Base-by-base conservation (phyloP, 345 rosid species). In the Reutealis trisperma region DNA sequence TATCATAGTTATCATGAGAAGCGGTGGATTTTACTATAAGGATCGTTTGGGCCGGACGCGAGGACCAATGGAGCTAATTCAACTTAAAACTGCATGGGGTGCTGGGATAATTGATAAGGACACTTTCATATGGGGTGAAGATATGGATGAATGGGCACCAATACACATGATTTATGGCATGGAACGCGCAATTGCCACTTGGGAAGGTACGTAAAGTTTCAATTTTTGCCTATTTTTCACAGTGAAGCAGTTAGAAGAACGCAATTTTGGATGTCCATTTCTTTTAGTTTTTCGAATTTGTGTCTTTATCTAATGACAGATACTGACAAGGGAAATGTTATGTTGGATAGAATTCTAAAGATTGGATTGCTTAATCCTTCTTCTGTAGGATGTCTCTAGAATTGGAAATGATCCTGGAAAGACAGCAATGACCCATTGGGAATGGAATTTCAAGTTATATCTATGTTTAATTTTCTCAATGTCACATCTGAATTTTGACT, bases 81-180 rank as follows among this genome's bases (percentile, higher is more conserved):
- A 89, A 69, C 96, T 94, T 19, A 92, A 91, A 82, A 92, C 98
- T 4, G 96, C 98, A 42, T 94, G 94, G 89, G 97, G 96, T 85
- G 90, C 75, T 72, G 98, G 97, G 64, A 87, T 94, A 2, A 91
- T 94, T 61, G 98, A 94, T 77, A 94, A 88, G 66, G 85, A 94
- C 75, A 94, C 98, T n/a, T 94, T 94, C 84, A 76, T 94, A 58
- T 94, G 97, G 98, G 92, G 93, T 18, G 94, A 91, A 47, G 98
- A 90, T 83, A 86, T 94, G 94, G 97, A 91, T 82, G 98, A 92
- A 83, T 92, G 97, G 98, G 96, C 91, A 6, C 98, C 98, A 2
- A 94, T 94, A 83, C 94, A 88, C 80, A 94, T 94, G 98, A 80
- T 94, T 74, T 92, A 94, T 67, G 97, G 97, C 85, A 63, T 94